These are phyloP conservation scores for Candida broadrunensis DNA, from an alignment of 805 yeast genomes.

Conservation along the genomic window DNA sequence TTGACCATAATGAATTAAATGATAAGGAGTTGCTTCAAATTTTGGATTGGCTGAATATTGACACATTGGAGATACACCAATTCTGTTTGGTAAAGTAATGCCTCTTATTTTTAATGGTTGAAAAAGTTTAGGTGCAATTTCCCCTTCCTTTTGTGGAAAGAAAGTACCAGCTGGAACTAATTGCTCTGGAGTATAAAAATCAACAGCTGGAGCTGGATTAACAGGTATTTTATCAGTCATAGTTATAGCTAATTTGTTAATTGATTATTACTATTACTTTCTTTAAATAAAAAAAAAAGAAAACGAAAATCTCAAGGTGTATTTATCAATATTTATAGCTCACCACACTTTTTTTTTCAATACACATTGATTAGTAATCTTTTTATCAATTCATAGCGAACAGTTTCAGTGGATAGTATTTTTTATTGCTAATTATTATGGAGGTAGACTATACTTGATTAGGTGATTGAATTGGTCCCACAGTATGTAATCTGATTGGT, in stretches of 20 bases:
- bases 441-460: no score
- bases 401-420: no score
- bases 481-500: no score
- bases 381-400: no score
- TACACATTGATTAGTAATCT: no score
- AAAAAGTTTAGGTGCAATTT: constrained; percentile 36
- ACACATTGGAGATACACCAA: constrained; percentile 59
- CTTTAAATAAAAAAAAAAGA: no score
- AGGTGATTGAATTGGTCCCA: no score
- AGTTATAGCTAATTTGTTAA: background rate
- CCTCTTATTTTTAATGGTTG: constrained; percentile 40
- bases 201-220: constrained; percentile 7
- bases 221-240: constrained; percentile 2
- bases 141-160: constrained; percentile 12
- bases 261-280: no score
- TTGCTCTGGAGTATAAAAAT: constrained; percentile 29
- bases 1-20: constrained; percentile 47
- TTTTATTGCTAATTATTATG: no score
- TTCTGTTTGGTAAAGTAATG: constrained; percentile 45
- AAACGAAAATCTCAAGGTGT: no score
- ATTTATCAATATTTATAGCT: no score
- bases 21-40: constrained; percentile 44
- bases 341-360: no score
- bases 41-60: constrained; percentile 43
- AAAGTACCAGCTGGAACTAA: constrained; percentile 31